These are phyloP conservation scores for Alternaria solani DNA, from an alignment of 2,329 filamentous ascomycete species.

Conservation along the genomic window DNA sequence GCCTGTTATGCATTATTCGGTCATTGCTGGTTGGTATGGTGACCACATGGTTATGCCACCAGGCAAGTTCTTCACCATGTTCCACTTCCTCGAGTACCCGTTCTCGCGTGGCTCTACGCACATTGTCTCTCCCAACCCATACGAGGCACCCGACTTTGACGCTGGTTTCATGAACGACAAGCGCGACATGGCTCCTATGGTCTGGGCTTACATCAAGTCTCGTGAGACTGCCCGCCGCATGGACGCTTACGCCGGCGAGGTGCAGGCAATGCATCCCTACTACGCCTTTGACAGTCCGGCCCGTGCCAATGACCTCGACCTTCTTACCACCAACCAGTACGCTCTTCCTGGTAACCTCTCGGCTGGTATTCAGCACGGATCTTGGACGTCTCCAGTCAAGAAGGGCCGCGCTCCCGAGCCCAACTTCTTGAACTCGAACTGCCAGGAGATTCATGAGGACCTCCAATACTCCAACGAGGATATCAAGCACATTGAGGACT, in stretches of 20 bases:
- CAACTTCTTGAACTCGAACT: conserved; percentile 69
- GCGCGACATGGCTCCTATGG: conserved; percentile 80
- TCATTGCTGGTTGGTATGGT: conserved; percentile 67
- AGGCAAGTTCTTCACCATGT: conserved; percentile 82
- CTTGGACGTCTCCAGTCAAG: conserved; percentile 71
- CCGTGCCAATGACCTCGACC: conserved; percentile 74
- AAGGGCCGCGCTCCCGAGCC: conserved; percentile 61
- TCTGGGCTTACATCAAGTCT: conserved; percentile 85
- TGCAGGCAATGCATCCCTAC: conserved; percentile 70
- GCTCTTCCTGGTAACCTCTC: conserved; percentile 76
- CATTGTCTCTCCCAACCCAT: conserved; percentile 75
- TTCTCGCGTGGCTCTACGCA: conserved; percentile 66
- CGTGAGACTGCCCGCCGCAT: conserved; percentile 81
- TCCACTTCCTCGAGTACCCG: conserved; percentile 30
- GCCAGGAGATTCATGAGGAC: conserved; percentile 66
- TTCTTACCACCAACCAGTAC: conserved; percentile 77
- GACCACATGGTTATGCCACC: conserved; percentile 69
- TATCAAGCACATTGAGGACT: conserved; percentile 72
- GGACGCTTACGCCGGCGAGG: conserved; percentile 80
- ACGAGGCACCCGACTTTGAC: conserved; percentile 79
- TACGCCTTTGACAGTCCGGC: conserved; percentile 75
- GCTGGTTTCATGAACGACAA: conserved; percentile 87
- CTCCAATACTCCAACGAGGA: conserved; percentile 71
- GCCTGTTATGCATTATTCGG: conserved; percentile 84
- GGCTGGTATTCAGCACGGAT: conserved; percentile 75